These are phyloP conservation scores for Sphaerulina populicola DNA, from an alignment of 2,329 filamentous ascomycete genomes.

Conservation along the genomic window DNA sequence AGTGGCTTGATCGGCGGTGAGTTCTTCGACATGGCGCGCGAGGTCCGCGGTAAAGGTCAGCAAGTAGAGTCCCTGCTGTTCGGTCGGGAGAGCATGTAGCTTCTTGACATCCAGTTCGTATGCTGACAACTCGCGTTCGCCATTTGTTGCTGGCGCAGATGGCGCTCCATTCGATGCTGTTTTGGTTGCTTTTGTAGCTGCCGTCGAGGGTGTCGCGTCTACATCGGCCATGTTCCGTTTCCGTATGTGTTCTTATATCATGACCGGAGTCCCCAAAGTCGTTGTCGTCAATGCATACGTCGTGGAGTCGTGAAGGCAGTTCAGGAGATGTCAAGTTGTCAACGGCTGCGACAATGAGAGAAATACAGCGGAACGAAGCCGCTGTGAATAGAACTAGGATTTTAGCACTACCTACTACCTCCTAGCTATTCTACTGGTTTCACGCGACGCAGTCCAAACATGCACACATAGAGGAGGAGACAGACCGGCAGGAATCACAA, in stretches of 20 bases:
- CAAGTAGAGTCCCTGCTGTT: constrained; percentile 93
- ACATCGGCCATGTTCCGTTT: constrained; percentile 15
- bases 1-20: constrained; percentile 72
- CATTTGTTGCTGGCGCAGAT: constrained; percentile 13
- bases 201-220: constrained; percentile 7
- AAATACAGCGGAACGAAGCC: no score
- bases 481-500: constrained; percentile 2
- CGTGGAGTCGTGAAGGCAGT: background rate
- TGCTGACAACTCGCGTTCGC: constrained; percentile 9
- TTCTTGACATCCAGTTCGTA: constrained; percentile 75
- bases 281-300: background rate
- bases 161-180: constrained; percentile 2
- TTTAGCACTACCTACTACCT: no score
- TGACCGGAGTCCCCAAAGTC: constrained; percentile 1
- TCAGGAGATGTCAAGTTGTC: background rate
- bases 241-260: constrained; percentile 5
- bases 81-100: constrained; percentile 77
- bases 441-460: no score
- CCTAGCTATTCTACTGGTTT: no score
- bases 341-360: background rate
- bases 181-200: constrained; percentile 1
- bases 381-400: no score
- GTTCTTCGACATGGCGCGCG: constrained; percentile 65
- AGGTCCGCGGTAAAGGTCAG: constrained; percentile 80
- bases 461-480: no score